Base-by-base conservation (phyloP, 768 basidiomycete genomes). In the Lyophyllum shimeji region DNA sequence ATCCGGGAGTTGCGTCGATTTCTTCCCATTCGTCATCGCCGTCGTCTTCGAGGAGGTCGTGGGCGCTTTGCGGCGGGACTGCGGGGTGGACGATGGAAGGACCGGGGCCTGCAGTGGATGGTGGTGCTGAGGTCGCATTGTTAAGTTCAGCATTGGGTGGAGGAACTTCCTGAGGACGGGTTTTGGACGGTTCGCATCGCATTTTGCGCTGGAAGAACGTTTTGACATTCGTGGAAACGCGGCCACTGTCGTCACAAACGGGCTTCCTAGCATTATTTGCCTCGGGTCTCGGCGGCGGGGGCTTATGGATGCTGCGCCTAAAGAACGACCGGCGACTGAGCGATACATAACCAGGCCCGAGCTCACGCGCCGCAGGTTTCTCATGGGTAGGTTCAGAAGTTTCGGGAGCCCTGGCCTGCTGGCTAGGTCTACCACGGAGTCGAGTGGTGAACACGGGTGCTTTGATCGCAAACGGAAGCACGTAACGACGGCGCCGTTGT, bases 21-120 rank as follows among this genome's bases (percentile, higher is more conserved):
- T 62, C 59, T 42, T 64, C 63, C 63, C 65, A 66, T 18, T 60
- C 61, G 2, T 58, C 63, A 42, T 61, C 60, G 34, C 37, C 43
- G n/a, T 49, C 55, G 34, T 59, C 57, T 37, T 63, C 55, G 8
- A 20, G 43, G 21, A 54, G n/a, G 12, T 25, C 46, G 24, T 27
- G n/a, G 43, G 33, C 37, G 34, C 50, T 42, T 27, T 44, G 39
- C 4, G 25, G 13, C n/a, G 51, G 43, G 24, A n/a, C n/a, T 34
- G 40, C 20, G 2, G n/a, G 12, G 29, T 27, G 18, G 46, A 5
- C 21, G 33, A 20, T 15, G 27, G 23, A 23, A 31, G 31, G 29
- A 40, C 0, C 31, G 52, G 24, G 1, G 33, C 21, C 4, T 5
- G 17, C 18, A 13, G 24, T 15, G 18, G 3, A 25, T 50, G 29